These are phyloP conservation scores for Ganoderma boninense DNA, from an alignment of 1,284 basidiomycete species.

Conservation along the genomic window DNA sequence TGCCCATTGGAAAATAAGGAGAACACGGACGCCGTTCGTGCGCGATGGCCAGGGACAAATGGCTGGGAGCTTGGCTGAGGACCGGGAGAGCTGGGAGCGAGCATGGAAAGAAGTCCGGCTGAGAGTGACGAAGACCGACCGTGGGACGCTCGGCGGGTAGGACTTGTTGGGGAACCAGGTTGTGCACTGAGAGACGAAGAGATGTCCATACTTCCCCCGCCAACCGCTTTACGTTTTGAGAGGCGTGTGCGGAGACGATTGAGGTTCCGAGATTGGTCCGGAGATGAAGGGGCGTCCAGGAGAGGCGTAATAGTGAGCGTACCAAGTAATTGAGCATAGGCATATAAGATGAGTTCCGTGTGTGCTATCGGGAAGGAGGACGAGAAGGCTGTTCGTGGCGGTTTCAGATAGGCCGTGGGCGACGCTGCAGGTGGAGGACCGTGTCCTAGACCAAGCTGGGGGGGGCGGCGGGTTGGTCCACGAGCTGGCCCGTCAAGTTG, in stretches of 20 bases:
- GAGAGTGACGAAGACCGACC: constrained; percentile 62
- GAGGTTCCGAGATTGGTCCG: constrained; percentile 53
- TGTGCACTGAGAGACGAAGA: constrained; percentile 50
- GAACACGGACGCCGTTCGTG: constrained; percentile 40
- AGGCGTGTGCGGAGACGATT: constrained; percentile 58
- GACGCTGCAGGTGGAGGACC: constrained; percentile 45
- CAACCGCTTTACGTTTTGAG: constrained; percentile 59
- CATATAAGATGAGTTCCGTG: constrained; percentile 83
- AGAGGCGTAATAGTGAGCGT: constrained; percentile 56
- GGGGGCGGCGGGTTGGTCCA: constrained; percentile 39
- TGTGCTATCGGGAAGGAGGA: constrained; percentile 46
- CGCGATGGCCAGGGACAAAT: constrained; percentile 39
- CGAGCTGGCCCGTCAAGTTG: constrained; percentile 28
- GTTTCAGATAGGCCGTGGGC: constrained; percentile 35
- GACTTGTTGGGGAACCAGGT: constrained; percentile 39
- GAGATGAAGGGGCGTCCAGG: constrained; percentile 34
- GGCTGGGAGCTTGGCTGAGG: constrained; percentile 28
- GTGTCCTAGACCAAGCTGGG: constrained; percentile 52
- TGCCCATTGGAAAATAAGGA: constrained; percentile 36
- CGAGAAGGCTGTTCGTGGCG: constrained; percentile 48
- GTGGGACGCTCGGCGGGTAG: constrained; percentile 48
- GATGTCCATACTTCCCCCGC: constrained; percentile 84
- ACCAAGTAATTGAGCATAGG: constrained; percentile 87
- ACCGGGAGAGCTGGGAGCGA: constrained; percentile 44
- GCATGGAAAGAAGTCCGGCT: constrained; percentile 60